Evolutionary conservation across 78 protist species (phyloP).

Genomic region (Polysphondylium violaceum): DNA sequence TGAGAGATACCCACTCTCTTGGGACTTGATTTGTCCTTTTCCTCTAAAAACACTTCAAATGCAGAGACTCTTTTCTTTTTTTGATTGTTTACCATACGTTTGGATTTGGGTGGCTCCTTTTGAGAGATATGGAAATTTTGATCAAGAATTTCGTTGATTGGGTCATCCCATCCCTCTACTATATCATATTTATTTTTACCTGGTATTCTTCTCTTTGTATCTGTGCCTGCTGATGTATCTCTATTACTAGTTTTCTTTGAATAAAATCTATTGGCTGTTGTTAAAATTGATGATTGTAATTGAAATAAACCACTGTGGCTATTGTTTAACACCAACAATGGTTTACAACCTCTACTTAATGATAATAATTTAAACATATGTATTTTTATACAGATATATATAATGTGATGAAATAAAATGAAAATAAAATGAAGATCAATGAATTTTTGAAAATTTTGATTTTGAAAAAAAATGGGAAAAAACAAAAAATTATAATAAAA

Average conservation of each 20-base stretch:
- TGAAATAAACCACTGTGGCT: too few relatives aligned
- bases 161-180: slow-evolving; percentile 1
- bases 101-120: neutral
- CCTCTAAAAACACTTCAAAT: neutral
- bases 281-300: too few relatives aligned
- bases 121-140: neutral
- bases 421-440: neutral
- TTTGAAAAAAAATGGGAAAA: neutral
- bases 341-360: neutral
- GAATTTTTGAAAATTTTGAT: neutral
- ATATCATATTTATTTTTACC: neutral
- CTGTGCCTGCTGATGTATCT: neutral
- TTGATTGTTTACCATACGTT: slow-evolving; percentile 2
- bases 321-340: too few relatives aligned
- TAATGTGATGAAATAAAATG: neutral
- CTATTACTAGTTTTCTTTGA: neutral
- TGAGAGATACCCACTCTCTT: too few relatives aligned
- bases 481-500: neutral
- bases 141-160: neutral
- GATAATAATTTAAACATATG: neutral
- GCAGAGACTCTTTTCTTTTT: neutral
- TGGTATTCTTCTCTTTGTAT: neutral
- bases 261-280: neutral
- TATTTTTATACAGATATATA: neutral
- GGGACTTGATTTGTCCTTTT: too few relatives aligned